phyloP scores from a whole-genome alignment of 2,329 filamentous ascomycete species.

The Nemania bipapillata region DNA sequence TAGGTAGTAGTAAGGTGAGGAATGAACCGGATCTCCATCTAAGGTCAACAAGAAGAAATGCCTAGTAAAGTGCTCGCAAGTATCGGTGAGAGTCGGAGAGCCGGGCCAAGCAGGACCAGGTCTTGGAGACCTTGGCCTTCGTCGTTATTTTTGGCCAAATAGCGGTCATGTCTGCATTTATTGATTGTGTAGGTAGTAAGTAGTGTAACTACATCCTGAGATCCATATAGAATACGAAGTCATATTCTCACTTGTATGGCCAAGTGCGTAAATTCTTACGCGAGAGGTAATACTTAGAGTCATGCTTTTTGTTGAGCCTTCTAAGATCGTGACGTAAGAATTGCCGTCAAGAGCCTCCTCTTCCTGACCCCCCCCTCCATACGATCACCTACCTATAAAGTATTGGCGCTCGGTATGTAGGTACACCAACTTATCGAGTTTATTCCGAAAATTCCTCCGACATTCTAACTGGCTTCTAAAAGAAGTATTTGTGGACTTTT shows the following conservation, averaged over 20 bases:
- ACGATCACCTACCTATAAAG: background rate
- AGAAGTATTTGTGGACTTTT: slow-evolving; percentile 34
- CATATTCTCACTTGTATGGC: background rate
- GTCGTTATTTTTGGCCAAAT: slow-evolving; percentile 28
- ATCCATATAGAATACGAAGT: background rate
- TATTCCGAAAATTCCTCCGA: slow-evolving; percentile 6
- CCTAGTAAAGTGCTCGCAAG: slow-evolving; percentile 7
- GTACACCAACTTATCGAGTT: background rate
- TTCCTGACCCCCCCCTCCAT: no score
- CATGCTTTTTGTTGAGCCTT: background rate
- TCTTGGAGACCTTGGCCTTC: slow-evolving; percentile 2
- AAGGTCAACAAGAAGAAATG: background rate
- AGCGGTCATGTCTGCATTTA: slow-evolving; percentile 22
- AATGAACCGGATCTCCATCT: background rate
- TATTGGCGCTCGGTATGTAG: background rate
- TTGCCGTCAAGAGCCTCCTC: background rate
- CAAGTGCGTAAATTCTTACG: background rate
- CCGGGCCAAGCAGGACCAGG: slow-evolving; percentile 5
- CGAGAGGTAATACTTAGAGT: background rate
- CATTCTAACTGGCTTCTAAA: slow-evolving; percentile 22
- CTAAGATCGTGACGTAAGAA: slow-evolving; percentile 16
- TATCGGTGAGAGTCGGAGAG: slow-evolving; percentile 31
- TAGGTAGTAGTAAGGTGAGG: slow-evolving; percentile 13
- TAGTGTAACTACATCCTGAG: background rate
- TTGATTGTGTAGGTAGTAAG: background rate